Evolutionary conservation across 306 rosid species (phyloP).

Genomic region (Carpinus viminea): DNA sequence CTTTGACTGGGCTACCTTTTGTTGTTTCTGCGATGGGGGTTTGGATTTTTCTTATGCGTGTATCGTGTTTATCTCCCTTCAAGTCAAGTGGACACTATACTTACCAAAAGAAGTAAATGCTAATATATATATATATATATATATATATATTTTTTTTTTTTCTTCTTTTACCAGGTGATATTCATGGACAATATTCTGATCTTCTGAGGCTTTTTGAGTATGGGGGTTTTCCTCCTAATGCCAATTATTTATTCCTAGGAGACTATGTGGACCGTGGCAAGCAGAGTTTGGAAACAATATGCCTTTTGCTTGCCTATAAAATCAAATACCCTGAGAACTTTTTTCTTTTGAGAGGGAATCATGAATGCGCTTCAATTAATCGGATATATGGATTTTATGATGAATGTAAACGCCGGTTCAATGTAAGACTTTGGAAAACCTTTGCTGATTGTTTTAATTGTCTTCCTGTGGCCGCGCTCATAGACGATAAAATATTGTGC

Average conservation of each 20-base stretch:
- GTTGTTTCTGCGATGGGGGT: background rate
- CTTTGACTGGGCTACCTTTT: background rate
- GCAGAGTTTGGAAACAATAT: slow-evolving; percentile 47
- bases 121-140: no score
- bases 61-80: background rate
- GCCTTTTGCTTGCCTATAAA: slow-evolving; percentile 45
- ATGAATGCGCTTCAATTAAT: slow-evolving; percentile 44
- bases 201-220: slow-evolving; percentile 46
- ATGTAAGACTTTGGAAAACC: slow-evolving; percentile 42
- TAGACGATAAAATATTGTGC: slow-evolving; percentile 45
- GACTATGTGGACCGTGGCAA: slow-evolving; percentile 49
- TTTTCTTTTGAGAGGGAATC: slow-evolving; percentile 47
- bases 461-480: slow-evolving; percentile 47
- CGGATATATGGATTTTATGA: slow-evolving; percentile 47
- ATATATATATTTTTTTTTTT: no score
- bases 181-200: slow-evolving; percentile 47
- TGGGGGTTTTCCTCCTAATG: slow-evolving; percentile 47
- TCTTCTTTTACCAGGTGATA: no score
- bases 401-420: slow-evolving; percentile 48
- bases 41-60: background rate
- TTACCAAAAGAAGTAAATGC: background rate
- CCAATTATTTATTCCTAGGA: slow-evolving; percentile 41
- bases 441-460: slow-evolving; percentile 45
- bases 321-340: slow-evolving; percentile 46
- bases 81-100: background rate